Base-by-base conservation (phyloP, 78 protist genomes). In the slime mould (Dictyostelium discoideum) region DNA sequence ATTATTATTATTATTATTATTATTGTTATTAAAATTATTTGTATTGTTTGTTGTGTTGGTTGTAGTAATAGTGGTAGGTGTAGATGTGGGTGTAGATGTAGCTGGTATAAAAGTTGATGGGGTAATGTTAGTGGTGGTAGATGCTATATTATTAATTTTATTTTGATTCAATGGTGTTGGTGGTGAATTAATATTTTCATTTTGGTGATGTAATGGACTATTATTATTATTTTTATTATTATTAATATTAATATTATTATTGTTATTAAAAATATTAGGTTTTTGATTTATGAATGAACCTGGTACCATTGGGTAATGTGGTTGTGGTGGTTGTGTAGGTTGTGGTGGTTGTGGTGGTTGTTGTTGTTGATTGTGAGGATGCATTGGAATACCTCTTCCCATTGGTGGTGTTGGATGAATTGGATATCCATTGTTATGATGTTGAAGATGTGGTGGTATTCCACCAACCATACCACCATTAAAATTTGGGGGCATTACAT, bases 381-480 rank as follows among this genome's bases (percentile, higher is more conserved):
- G 83, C 37, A 32, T 24, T 14, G 37, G 40, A 29, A 32, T 32
- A 14, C 40, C 37, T 73, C 48, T 73, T 24, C 79, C 40, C 48
- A 32, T 73, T 73, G 13, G 29, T 72, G 78, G 40, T 24, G 79
- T 73, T 73, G 79, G 79, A 73, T 73, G 79, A 73, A 32, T 24
- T 73, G 16, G 79, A 4, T 73, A 29, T 73, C 37, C 79, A 73
- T 32, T 73, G 42, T 11, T 29, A 73, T 24, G 37, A 29, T 73
- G 79, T 32, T 24, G 79, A 32, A 29, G 37, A 73, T 32, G 48
- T 39, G 48, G 82, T 26, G 82, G 82, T 9, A 29, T 29, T 13
- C 79, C 32, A 13, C 46, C 46, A 4, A 13, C 46, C 40, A 72
- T 29, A 29, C 32, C 32, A 29, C 79, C 79, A 72, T 54, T 40